Base-by-base conservation (phyloP, 2,329 filamentous ascomycete genomes). In the Phyllosticta citrichinensis region DNA sequence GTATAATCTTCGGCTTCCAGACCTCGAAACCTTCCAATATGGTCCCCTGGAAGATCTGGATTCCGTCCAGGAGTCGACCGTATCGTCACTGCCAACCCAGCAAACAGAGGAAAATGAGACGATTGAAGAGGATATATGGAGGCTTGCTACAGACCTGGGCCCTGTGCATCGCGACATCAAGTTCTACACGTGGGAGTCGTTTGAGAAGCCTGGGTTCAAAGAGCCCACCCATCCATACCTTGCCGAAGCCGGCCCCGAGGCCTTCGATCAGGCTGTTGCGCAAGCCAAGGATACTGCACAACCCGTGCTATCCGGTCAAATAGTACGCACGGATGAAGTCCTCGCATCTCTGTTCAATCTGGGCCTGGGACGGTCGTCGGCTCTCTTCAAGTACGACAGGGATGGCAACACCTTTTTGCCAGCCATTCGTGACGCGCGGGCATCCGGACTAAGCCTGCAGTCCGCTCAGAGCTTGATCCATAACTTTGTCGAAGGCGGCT, bases 111-210 rank as follows among this genome's bases (percentile, higher is more conserved):
- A 66, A 9, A 67, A 66, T 47, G 66, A 68, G n/a, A 68, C 71
- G n/a, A 64, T 68, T 33, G 63, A 67, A 14, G 68, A 69, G 10
- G 73, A 77, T 60, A 62, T 77, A 2, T 79, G 77, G 76, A 65
- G 73, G 20, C 50, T 72, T 8, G 71, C 74, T 1, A 60, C 70
- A 3, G 68, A 73, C 5, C 55, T 71, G n/a, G 69, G 68, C 5
- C 68, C 68, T 0, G 67, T 65, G 3, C 68, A 71, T 5, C 68
- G 74, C 19, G 61, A 70, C 24, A 60, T 69, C 1, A 58, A 63
- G 50, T 83, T 85, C 67, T 81, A 80, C 63, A 87, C 86, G 0
- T 94, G 89, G 89, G 85, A 91, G 65, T 75, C 73, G 1, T 92
- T 92, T 66, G 74, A 79, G 1, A 56, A 54, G 61, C 66, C 73